Evolutionary conservation across 495 filamentous ascomycete genomes (phyloP), one percentile per base, ranked within the genome.

Genomic region (Penicillium verhagenii): DNA sequence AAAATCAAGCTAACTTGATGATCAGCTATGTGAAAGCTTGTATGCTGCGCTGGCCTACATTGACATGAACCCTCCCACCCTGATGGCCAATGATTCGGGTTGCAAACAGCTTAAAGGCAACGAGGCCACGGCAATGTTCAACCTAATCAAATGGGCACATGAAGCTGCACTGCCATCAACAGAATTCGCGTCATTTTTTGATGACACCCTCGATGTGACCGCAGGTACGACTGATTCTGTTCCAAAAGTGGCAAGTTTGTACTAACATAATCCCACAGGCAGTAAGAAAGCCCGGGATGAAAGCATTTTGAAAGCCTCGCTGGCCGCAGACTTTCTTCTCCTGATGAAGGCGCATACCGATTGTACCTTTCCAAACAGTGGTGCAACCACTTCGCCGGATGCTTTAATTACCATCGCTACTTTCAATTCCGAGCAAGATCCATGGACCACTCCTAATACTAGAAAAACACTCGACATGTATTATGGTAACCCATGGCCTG

Each of bases 391-490:
- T 29, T 33, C 57, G 7, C 46, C 60, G 1, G 60, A 68, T 48
- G 56, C 71, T 39, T 35, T 77, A 16, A 40, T 74, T 31, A 66
- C 73, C 20, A 47, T 74, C 40, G 72, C 73, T 14, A 71, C 72
- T 57, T 86, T 80, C 66, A 77, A 78, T 3, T 75, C 79, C 35
- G 2, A 60, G 20, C 18, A 61, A 20, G 79, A 87, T 61, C 73
- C 76, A 24, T 89, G 86, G 85, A 75, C 75, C 25, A 78, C 74
- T 2, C 28, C 56, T n/a, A 57, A 70, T 25, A 60, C 67, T 21
- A 47, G 55, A 5, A 35, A 43, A 1, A 33, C 4, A 16, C 31
- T 20, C n/a, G 73, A 82, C 0, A 65, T 65, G 13, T 35, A 59
- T 1, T 54, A 88, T 6, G 69, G 86, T 18, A 68, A 73, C 23